phyloP scores from a whole-genome alignment of 441 rosid genomes.

The Metrosideros polymorpha region DNA sequence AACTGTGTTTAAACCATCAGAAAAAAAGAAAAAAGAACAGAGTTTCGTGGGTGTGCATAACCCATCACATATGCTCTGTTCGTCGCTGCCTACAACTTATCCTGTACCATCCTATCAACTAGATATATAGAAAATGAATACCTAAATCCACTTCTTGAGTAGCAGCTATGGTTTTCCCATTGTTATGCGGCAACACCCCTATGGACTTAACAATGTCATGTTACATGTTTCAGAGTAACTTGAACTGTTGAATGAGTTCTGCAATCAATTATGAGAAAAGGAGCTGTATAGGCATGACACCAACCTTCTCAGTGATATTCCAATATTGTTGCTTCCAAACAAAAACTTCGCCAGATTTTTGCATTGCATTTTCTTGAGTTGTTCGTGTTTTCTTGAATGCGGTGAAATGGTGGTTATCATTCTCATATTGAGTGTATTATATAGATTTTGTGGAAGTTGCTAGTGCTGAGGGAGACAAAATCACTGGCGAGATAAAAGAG shows the following conservation, averaged over 20 bases:
- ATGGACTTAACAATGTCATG: neutral
- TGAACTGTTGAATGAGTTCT: neutral
- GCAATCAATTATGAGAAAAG: neutral
- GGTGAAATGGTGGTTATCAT: neutral
- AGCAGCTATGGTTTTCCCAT: neutral
- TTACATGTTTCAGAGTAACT: neutral
- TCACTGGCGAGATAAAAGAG: slow-evolving; percentile 17
- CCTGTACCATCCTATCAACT: neutral
- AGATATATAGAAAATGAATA: neutral
- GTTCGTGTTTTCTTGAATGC: neutral
- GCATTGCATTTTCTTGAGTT: neutral
- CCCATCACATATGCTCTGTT: neutral
- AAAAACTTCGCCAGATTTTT: neutral
- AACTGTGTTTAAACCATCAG: neutral
- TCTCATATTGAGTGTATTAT: neutral
- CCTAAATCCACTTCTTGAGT: neutral
- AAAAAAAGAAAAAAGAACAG: neutral
- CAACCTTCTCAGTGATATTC: neutral
- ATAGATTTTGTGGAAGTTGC: neutral
- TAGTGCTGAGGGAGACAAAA: slow-evolving; percentile 13
- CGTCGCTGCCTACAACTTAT: neutral
- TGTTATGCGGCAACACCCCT: neutral
- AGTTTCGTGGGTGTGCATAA: neutral
- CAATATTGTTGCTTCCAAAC: neutral
- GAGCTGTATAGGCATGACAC: neutral